phyloP scores from a whole-genome alignment of 495 filamentous ascomycete genomes.

The Aspergillus cavernicola region DNA sequence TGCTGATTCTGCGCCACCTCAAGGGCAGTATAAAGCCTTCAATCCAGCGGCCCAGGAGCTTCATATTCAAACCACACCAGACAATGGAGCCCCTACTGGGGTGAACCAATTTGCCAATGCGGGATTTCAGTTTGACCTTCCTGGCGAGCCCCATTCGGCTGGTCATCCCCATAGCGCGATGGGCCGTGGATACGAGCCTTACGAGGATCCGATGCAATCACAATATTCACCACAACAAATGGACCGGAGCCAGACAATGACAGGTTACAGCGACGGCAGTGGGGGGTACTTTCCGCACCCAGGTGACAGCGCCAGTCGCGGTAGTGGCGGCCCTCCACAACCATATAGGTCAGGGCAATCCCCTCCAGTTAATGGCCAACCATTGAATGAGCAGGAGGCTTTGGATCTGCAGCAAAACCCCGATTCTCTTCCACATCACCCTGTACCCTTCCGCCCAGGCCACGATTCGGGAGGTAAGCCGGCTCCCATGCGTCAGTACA shows the following conservation, averaged over 20 bases:
- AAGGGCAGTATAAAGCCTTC: constrained; percentile 34
- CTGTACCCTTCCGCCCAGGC: constrained; percentile 75
- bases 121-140: constrained; percentile 66
- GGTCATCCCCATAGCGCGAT: constrained; percentile 34
- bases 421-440: constrained; percentile 71
- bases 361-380: constrained; percentile 15
- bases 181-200: constrained; percentile 14
- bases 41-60: constrained; percentile 37
- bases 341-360: constrained; percentile 25
- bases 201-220: constrained; percentile 12
- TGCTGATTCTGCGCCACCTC: constrained; percentile 16
- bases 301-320: constrained; percentile 8
- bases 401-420: constrained; percentile 42
- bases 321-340: constrained; percentile 21
- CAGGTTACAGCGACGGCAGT: constrained; percentile 8
- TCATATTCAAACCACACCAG: constrained; percentile 61
- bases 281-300: constrained; percentile 5
- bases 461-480: constrained; percentile 60
- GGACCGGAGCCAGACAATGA: constrained; percentile 9
- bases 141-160: constrained; percentile 52
- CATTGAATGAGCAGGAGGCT: constrained; percentile 13
- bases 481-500: constrained; percentile 71
- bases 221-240: constrained; percentile 11
- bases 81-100: constrained; percentile 48
- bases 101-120: constrained; percentile 51